Base-by-base conservation (phyloP, 176 grass and related monocot genomes). In the Cenchrus fungigraminus region DNA sequence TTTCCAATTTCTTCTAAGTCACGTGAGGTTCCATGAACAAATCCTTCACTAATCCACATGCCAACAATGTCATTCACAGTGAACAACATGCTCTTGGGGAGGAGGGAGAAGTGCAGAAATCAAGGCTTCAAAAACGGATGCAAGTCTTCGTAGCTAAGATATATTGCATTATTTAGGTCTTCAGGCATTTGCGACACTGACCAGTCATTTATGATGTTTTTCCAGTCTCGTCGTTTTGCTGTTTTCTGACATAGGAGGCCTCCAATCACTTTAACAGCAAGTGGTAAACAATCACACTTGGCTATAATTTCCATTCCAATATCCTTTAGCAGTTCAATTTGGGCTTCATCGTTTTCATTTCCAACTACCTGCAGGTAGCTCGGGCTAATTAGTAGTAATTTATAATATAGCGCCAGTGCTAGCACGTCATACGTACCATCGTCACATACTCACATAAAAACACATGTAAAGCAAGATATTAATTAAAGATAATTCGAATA, bases 271-370 rank as follows among this genome's bases (percentile, higher is more conserved):
- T 84, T 89, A 2, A 94, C 14, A 6, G 87, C 89, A 43, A 94
- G 87, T 0, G 92, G 89, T 19, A 94, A 65, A 75, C 87, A 80
- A 44, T 13, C 89, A 77, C 92, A 94, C 61, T 76, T 94, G 4
- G 1, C 20, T 43, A 89, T 40, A 42, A 94, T 80, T 32, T 25
- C 0, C 59, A 85, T 1, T 12, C 92, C 89, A 58, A 71, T 71
- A 44, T 74, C 87, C 52, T 59, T 80, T 0, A 92, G 57, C 19
- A 17, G 11, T 1, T 82, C 74, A 55, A 88, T 22, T 0, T 90
- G 47, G 75, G 0, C 2, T 49, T 59, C 82, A 19, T 83, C 79
- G 8, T 9, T 0, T 4, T 29, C 60, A 61, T 46, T 53, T 69
- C 12, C 20, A 4, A 74, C 14, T 4, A 89, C 72, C 89, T 94